These are phyloP conservation scores for Allomyces javanicus DNA, from an alignment of 192 early-diverging fungal species.

Conservation along the genomic window DNA sequence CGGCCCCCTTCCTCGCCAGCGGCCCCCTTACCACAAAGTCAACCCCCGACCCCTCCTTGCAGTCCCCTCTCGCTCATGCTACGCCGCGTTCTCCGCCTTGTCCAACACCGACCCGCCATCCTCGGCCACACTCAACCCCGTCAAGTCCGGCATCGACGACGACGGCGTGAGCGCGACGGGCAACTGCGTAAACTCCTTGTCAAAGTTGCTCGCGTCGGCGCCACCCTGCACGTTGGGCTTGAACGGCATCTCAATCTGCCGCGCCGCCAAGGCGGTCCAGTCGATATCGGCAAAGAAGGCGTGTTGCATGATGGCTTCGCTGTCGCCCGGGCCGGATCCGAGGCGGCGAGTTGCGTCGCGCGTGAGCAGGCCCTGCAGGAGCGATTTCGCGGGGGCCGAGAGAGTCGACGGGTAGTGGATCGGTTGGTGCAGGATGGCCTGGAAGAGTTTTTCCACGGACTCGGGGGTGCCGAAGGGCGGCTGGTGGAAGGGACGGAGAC, in stretches of 20 bases:
- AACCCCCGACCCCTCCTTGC: too few relatives aligned
- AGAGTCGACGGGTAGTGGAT: neutral
- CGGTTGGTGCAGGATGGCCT: neutral
- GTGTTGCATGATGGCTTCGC: conserved; percentile 83
- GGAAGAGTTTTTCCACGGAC: neutral
- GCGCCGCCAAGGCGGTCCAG: conserved; percentile 83
- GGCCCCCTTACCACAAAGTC: too few relatives aligned
- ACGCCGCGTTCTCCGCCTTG: too few relatives aligned
- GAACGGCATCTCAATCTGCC: conserved; percentile 74
- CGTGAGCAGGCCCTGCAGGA: conserved; percentile 32
- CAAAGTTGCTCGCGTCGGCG: conserved; percentile 93
- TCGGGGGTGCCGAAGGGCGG: conserved; percentile 2
- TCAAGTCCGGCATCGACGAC: conserved; percentile 50
- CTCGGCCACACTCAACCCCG: neutral
- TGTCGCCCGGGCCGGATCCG: conserved; percentile 62
- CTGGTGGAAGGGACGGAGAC: neutral
- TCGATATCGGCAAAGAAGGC: conserved; percentile 85
- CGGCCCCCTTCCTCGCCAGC: too few relatives aligned
- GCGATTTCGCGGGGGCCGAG: neutral
- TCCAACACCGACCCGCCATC: too few relatives aligned
- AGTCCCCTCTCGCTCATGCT: too few relatives aligned
- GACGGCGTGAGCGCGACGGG: conserved; percentile 79
- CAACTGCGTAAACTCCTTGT: conserved; percentile 92
- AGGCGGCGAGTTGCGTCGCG: conserved; percentile 72
- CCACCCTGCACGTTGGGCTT: conserved; percentile 58